Percentiles rank a stretch among this genome's conserved stretches.
phyloP scores from a whole-genome alignment of 306 rosid genomes.

The Dicorynia guianensis region DNA sequence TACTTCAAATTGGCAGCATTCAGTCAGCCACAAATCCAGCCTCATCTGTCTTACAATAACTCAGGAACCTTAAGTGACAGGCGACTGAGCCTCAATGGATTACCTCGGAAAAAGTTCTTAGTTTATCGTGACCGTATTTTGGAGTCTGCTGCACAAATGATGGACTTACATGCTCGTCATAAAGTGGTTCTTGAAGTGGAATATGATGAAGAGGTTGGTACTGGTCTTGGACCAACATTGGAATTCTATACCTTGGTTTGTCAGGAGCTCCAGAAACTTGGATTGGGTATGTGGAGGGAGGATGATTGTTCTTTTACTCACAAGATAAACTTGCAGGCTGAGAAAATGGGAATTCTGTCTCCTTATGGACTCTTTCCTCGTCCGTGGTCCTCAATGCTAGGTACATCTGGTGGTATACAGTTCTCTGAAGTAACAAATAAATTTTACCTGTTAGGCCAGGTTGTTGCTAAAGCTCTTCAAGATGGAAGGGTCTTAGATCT shows the following conservation, averaged over 20 bases:
- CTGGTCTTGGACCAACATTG: slow-evolving; percentile 98
- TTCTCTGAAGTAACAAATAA: slow-evolving; percentile 70
- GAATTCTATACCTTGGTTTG: slow-evolving; percentile 96
- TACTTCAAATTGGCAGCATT: slow-evolving; percentile 86
- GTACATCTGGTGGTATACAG: slow-evolving; percentile 53
- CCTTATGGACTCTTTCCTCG: slow-evolving; percentile 85
- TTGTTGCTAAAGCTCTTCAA: slow-evolving; percentile 90
- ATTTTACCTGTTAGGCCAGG: slow-evolving; percentile 85
- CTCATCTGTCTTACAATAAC: slow-evolving; percentile 58
- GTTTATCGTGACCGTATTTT: slow-evolving; percentile 75
- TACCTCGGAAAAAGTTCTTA: slow-evolving; percentile 80
- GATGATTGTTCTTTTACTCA: slow-evolving; percentile 53
- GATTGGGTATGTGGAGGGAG: slow-evolving; percentile 91
- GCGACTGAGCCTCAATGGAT: slow-evolving; percentile 57
- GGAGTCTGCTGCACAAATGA: slow-evolving; percentile 90
- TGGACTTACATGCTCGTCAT: slow-evolving; percentile 74
- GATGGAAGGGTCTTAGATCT: slow-evolving; percentile 97
- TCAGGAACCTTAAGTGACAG: slow-evolving; percentile 56
- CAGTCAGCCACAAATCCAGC: slow-evolving; percentile 62
- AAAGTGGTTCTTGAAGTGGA: slow-evolving; percentile 91
- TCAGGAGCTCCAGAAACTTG: slow-evolving; percentile 85
- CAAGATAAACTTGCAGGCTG: slow-evolving; percentile 47
- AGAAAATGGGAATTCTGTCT: slow-evolving; percentile 52
- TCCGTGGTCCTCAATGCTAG: slow-evolving; percentile 69
- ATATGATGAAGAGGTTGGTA: slow-evolving; percentile 95